Conservation (phyloP, 2,329 filamentous ascomycete species). For the Tolypocladium capitatum region DNA sequence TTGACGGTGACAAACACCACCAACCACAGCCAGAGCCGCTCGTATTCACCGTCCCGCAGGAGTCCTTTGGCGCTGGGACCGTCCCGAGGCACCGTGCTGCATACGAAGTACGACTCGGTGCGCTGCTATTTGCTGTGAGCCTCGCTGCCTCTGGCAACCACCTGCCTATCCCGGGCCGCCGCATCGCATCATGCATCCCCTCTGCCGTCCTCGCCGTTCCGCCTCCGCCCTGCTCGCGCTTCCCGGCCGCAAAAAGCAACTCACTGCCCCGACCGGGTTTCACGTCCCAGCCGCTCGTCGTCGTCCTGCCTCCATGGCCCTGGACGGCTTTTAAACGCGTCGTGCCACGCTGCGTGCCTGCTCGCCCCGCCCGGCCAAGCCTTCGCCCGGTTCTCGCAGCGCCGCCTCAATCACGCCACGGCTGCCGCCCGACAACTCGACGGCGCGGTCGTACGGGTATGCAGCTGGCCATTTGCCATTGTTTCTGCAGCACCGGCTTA, state of each 20-base stretch:
- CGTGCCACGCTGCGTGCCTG: too few relatives aligned
- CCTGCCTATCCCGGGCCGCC: too few relatives aligned
- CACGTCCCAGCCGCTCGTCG: neutral
- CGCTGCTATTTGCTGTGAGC: too few relatives aligned
- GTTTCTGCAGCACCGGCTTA: neutral
- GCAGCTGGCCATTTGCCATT: neutral
- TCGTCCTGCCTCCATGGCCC: neutral
- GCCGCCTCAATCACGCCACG: neutral
- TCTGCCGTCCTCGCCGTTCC: neutral
- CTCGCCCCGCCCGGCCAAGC: too few relatives aligned
- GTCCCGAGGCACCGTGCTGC: neutral
- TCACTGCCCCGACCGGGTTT: neutral
- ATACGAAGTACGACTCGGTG: too few relatives aligned
- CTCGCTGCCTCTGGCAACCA: too few relatives aligned
- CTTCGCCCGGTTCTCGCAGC: neutral
- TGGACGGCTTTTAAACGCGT: neutral
- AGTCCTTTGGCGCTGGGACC: neutral
- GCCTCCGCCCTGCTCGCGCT: neutral
- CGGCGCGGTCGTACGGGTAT: neutral
- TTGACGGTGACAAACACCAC: too few relatives aligned
- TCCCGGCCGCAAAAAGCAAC: neutral
- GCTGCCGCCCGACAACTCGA: neutral
- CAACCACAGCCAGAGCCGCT: neutral
- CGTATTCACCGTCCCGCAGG: neutral
- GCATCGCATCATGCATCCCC: neutral